A percentile compares a stretch with the other conserved stretches of the same genome.
Conservation (phyloP, 169 alveolate species). For the Plasmodium gallinaceum region DNA sequence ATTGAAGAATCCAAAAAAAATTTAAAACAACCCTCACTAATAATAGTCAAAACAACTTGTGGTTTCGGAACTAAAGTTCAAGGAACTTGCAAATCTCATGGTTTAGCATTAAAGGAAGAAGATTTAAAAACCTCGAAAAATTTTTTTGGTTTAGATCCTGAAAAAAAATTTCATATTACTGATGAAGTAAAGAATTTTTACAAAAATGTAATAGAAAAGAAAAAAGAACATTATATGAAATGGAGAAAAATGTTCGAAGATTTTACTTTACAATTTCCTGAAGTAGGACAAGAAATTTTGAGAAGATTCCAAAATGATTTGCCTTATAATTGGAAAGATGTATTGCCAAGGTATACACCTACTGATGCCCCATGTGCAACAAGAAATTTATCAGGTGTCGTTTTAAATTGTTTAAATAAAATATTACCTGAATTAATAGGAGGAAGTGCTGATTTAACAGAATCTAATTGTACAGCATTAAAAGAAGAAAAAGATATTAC, state of each 20-base stretch:
- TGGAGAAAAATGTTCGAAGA: slow-evolving; percentile 79
- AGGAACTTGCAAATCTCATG: slow-evolving; percentile 89
- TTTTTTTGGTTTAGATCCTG: slow-evolving; percentile 82
- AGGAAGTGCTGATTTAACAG: slow-evolving; percentile 88
- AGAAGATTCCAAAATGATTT: slow-evolving; percentile 66
- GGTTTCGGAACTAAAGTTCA: slow-evolving; percentile 84
- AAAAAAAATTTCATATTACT: slow-evolving; percentile 81
- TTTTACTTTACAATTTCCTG: slow-evolving; percentile 77
- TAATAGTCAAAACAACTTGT: slow-evolving; percentile 83
- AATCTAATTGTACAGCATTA: slow-evolving; percentile 80
- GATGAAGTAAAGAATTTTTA: slow-evolving; percentile 78
- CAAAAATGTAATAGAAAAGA: slow-evolving; percentile 68
- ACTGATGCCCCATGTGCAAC: slow-evolving; percentile 70
- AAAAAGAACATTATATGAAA: slow-evolving; percentile 69
- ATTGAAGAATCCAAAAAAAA: slow-evolving; percentile 84
- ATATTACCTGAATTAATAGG: slow-evolving; percentile 84
- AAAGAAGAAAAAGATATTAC: slow-evolving; percentile 57
- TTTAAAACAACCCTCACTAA: slow-evolving; percentile 85
- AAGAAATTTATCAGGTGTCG: slow-evolving; percentile 75
- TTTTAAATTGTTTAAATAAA: slow-evolving; percentile 66
- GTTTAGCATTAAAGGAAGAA: slow-evolving; percentile 87
- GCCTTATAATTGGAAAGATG: slow-evolving; percentile 73
- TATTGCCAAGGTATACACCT: slow-evolving; percentile 61
- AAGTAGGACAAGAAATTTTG: slow-evolving; percentile 77
- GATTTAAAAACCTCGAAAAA: slow-evolving; percentile 81